phyloP scores from a whole-genome alignment of 208 protist genomes.

The Leishmania turanica region DNA sequence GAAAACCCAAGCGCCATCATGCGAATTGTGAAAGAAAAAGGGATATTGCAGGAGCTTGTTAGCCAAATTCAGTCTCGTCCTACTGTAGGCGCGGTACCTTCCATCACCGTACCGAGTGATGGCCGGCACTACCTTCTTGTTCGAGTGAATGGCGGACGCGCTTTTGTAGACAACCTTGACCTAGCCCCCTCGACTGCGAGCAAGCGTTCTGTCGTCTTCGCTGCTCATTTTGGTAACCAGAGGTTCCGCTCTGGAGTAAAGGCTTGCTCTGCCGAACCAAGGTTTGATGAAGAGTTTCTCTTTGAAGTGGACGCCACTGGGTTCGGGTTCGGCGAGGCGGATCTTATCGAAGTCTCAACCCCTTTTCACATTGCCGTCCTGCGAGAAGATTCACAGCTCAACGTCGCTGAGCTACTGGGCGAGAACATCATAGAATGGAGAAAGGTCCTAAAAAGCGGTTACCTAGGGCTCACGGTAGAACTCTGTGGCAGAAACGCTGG shows the following conservation, averaged over 20 bases:
- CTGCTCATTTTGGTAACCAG: slow-evolving; percentile 89
- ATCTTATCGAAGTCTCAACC: slow-evolving; percentile 82
- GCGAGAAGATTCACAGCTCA: slow-evolving; percentile 56
- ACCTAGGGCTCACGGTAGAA: slow-evolving; percentile 89
- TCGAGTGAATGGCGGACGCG: slow-evolving; percentile 74
- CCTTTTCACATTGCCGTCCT: slow-evolving; percentile 89
- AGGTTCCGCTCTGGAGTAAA: slow-evolving; percentile 59
- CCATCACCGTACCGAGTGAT: slow-evolving; percentile 28
- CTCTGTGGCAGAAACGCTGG: slow-evolving; percentile 86
- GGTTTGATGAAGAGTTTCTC: slow-evolving; percentile 91
- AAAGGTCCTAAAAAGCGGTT: slow-evolving; percentile 87
- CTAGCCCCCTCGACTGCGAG: slow-evolving; percentile 29
- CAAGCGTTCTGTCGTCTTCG: slow-evolving; percentile 63
- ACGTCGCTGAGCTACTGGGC: slow-evolving; percentile 72
- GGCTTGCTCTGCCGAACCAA: slow-evolving; percentile 57
- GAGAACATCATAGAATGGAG: slow-evolving; percentile 93
- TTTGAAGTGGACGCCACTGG: slow-evolving; percentile 78
- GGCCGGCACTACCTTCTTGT: slow-evolving; percentile 82
- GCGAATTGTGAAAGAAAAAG: slow-evolving; percentile 83
- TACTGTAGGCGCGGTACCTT: neutral
- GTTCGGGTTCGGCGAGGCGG: slow-evolving; percentile 57
- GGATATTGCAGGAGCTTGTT: slow-evolving; percentile 81
- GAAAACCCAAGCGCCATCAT: slow-evolving; percentile 78
- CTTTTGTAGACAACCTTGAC: slow-evolving; percentile 93
- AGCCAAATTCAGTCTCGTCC: slow-evolving; percentile 42